These are phyloP conservation scores for Emmonsiellopsis sp. DNA, from an alignment of 2,329 filamentous ascomycete species.

Conservation along the genomic window DNA sequence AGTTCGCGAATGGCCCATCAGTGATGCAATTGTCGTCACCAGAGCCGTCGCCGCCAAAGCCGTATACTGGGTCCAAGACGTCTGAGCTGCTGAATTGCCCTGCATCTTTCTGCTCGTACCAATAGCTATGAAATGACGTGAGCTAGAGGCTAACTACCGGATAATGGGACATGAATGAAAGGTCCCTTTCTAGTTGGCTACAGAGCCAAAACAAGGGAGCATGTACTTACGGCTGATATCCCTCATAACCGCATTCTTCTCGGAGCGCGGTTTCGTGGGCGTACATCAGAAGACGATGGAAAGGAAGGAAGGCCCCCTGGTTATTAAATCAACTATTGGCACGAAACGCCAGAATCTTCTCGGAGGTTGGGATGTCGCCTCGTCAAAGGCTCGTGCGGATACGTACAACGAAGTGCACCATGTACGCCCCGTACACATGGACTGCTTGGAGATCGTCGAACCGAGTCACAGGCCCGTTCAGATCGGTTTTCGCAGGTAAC, in stretches of 20 bases:
- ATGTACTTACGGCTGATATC: slow-evolving; percentile 2
- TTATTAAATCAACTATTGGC: not conserved
- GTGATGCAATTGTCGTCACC: slow-evolving; percentile 2
- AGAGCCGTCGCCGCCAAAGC: slow-evolving; percentile 4
- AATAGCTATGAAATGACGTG: not conserved
- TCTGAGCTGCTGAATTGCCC: not conserved
- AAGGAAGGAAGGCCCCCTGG: slow-evolving; percentile 6
- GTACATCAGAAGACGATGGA: slow-evolving; percentile 4
- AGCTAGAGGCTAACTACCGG: too few species aligned
- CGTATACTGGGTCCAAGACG: not conserved
- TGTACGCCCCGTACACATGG: not conserved
- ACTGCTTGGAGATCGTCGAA: slow-evolving; percentile 5
- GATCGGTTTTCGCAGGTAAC: not conserved
- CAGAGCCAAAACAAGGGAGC: not conserved
- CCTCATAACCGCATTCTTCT: slow-evolving; percentile 5
- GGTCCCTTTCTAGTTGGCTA: not conserved
- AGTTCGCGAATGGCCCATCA: slow-evolving; percentile 3
- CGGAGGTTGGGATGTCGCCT: not conserved
- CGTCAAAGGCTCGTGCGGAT: not conserved
- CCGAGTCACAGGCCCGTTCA: not conserved
- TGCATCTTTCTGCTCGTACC: slow-evolving; percentile 6
- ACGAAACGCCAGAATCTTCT: too few species aligned
- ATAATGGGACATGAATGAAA: too few species aligned
- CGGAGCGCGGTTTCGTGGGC: slow-evolving; percentile 3
- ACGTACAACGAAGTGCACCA: slow-evolving; percentile 3